Conservation (phyloP, 306 rosid genomes). For the Psophocarpus tetragonolobus region DNA sequence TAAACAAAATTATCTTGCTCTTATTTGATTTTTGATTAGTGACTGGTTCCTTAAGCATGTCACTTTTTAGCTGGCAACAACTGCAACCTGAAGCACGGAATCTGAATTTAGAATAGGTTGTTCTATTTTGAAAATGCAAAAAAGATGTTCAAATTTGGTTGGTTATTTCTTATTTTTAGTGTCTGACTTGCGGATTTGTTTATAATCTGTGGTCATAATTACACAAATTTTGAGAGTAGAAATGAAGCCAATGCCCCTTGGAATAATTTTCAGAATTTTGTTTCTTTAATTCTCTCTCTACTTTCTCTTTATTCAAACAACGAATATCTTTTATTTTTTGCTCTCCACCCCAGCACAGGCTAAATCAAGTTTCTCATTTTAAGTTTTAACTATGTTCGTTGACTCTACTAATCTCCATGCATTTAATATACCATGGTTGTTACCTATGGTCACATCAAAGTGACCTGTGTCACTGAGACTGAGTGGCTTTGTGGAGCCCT, state of each 20-base stretch:
- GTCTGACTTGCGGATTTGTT: no score
- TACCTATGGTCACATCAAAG: not conserved
- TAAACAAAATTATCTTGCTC: not conserved
- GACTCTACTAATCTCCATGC: not conserved
- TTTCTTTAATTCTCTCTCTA: not conserved
- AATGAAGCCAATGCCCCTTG: no score
- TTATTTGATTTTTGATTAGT: not conserved
- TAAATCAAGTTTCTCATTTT: not conserved
- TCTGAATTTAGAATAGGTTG: no score
- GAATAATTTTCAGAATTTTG: not conserved
- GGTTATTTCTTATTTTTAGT: no score
- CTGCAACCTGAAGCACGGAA: no score
- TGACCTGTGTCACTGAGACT: not conserved
- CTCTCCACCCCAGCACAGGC: not conserved
- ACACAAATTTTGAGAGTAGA: no score
- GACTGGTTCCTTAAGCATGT: no score
- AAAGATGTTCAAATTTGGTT: no score
- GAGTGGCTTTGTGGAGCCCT: not conserved
- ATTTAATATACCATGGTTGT: slow-evolving; percentile 4
- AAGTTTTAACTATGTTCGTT: not conserved
- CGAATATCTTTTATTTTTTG: not conserved
- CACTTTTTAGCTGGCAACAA: no score
- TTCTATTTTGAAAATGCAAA: no score
- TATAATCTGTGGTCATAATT: no score
- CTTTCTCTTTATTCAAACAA: not conserved